A percentile compares a stretch with the other conserved stretches of the same genome.
Evolutionary conservation across 2,329 filamentous ascomycete genomes (phyloP).

Genomic region (Sporothrix variecibatus): DNA sequence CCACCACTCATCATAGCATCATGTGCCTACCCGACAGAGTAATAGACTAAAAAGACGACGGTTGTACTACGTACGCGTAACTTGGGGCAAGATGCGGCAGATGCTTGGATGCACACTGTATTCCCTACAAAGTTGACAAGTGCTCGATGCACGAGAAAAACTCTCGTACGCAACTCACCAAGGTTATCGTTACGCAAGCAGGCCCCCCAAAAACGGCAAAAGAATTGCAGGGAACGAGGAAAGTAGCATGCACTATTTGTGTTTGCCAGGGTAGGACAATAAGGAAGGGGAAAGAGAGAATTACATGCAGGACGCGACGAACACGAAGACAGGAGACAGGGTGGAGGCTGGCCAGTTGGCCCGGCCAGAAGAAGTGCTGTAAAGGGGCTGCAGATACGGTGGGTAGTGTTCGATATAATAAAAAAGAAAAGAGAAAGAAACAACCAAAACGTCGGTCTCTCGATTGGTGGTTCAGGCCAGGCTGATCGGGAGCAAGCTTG

Average conservation of each 20-base stretch:
- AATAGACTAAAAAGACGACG: not conserved
- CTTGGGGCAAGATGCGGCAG: not conserved
- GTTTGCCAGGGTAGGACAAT: constrained; percentile 7
- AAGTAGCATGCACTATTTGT: not conserved
- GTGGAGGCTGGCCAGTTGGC: not conserved
- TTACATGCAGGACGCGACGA: not conserved
- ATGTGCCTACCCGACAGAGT: constrained; percentile 14
- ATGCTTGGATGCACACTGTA: not conserved
- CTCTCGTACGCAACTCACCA: not conserved
- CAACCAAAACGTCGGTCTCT: not conserved
- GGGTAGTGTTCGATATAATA: not conserved
- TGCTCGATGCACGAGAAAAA: not conserved
- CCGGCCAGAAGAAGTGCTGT: not conserved
- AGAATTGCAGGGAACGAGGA: not conserved
- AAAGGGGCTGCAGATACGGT: not conserved
- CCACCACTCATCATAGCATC: constrained; percentile 15
- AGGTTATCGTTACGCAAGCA: not conserved
- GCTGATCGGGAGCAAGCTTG: not conserved
- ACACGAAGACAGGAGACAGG: not conserved
- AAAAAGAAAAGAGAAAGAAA: not conserved
- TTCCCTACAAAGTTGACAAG: not conserved
- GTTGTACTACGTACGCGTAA: not conserved
- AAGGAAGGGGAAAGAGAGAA: not conserved
- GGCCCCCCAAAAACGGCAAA: not conserved
- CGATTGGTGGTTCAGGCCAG: constrained; percentile 15